Conservation (phyloP, 2,329 filamentous ascomycete genomes). For the Venturia carpophila region DNA sequence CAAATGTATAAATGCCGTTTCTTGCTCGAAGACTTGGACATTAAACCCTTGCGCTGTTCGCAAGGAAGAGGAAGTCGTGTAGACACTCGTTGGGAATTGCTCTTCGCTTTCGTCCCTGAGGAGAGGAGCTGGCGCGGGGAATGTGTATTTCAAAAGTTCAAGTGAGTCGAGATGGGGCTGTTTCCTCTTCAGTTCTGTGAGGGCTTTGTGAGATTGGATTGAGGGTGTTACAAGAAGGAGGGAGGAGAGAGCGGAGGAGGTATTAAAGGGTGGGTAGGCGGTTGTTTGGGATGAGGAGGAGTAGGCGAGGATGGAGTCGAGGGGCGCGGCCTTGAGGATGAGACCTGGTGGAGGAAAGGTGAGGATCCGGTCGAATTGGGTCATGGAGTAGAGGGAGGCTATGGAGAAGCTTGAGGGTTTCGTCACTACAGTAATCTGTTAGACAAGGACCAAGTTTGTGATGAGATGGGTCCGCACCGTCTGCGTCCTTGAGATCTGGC, state of each 20-base stretch:
- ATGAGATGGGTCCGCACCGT: constrained; percentile 23
- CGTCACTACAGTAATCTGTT: constrained; percentile 22
- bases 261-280: constrained; percentile 27
- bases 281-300: constrained; percentile 29
- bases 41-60: constrained; percentile 32
- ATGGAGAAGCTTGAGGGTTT: constrained; percentile 36
- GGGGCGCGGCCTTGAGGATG: constrained; percentile 38
- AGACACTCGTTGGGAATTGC: neutral
- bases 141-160: constrained; percentile 27
- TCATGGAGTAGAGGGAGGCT: constrained; percentile 38
- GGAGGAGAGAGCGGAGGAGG: constrained; percentile 31
- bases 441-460: neutral
- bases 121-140: constrained; percentile 22
- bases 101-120: constrained; percentile 21
- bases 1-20: constrained; percentile 41
- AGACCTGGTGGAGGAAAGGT: constrained; percentile 39
- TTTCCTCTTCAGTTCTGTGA: constrained; percentile 19
- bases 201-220: constrained; percentile 27
- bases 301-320: constrained; percentile 38
- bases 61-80: constrained; percentile 5
- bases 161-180: constrained; percentile 22
- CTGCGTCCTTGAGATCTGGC: constrained; percentile 30
- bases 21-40: constrained; percentile 35
- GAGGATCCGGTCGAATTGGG: constrained; percentile 39
- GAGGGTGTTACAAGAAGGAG: constrained; percentile 34